Base-by-base conservation (phyloP, 1,139 yeast species). In the Saccharomycopsis hybrid region DNA sequence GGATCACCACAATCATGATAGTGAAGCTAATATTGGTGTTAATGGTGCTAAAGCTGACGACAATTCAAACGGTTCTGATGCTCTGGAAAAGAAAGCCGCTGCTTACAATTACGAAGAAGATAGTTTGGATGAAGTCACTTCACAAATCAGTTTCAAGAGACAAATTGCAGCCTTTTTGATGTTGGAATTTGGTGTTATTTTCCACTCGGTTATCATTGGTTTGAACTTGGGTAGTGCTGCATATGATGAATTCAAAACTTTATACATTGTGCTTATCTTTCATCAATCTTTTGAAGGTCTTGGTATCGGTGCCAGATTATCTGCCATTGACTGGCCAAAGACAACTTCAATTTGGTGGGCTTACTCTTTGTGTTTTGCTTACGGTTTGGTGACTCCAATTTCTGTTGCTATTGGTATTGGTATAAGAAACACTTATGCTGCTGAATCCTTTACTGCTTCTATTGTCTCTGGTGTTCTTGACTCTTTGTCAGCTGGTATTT, bases 261-360 rank as follows among this genome's bases (percentile, higher is more conserved):
- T 89, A 47, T 89, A 85, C 66, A 76, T 84, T 58, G 97, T 88
- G 18, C 66, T 89, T 50, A 82, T 85, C 2, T 89, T 89, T 77
- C 97, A 89, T 68, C 97, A 89, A 68, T 76, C 85, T 70, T 89
- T 89, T 65, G 97, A 89, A 71, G 97, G 97, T 51, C 73, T 89
- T 50, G 97, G 96, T 59, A 73, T 89, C 59, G 97, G 97, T 49
- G 78, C 95, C 5, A 77, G 97, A 64, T 74, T 89, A 52, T 88
- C 96, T 1, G 74, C 77, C 28, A 79, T 86, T 3, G 70, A 74
- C 37, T 86, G 92, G 89, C 84, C 86, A 31, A 63, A 66, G 30
- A 24, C 9, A n/a, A 55, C 64, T 5, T 65, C 66, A 44, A 73
- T 72, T 60, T 54, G 58, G 41, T 65, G 61, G 63, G 89, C 90